These are phyloP conservation scores for Kalanchoe fedtschenkoi DNA, from an alignment of 164 flowering plant species.

Conservation along the genomic window DNA sequence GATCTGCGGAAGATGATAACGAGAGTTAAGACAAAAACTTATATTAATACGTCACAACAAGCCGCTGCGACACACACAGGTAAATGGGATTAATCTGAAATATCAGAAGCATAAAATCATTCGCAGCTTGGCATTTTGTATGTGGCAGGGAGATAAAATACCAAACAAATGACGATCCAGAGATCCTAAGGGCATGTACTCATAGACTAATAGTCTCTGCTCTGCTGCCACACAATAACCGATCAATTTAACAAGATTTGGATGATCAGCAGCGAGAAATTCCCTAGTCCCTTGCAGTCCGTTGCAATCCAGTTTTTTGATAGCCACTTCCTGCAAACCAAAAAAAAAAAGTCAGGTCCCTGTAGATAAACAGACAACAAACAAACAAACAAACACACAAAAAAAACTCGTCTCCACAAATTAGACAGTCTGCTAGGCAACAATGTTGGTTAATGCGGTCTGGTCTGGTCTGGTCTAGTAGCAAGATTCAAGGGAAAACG, in stretches of 20 bases:
- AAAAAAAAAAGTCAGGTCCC: constrained; percentile 4
- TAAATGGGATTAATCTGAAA: not conserved
- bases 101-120: not conserved
- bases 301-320: constrained; percentile 72
- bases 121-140: not conserved
- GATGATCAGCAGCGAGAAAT: constrained; percentile 64
- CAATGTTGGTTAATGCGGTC: not conserved
- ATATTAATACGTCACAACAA: not conserved
- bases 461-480: not conserved
- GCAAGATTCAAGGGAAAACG: not conserved
- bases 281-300: constrained; percentile 74
- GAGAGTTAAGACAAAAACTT: not conserved
- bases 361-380: constrained; percentile 2
- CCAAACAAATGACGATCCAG: constrained; percentile 77
- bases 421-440: not conserved
- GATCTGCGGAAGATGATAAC: constrained; percentile 22
- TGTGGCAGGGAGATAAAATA: constrained; percentile 14
- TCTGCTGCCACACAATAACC: constrained; percentile 81
- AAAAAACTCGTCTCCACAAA: not conserved
- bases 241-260: constrained; percentile 69
- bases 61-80: not conserved
- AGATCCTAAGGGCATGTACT: constrained; percentile 84
- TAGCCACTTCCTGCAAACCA: constrained; percentile 61
- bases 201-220: constrained; percentile 75
- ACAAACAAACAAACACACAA: not conserved